Conservation (phyloP, 257 asterid genomes). For the Dorcoceras hygrometricum region DNA sequence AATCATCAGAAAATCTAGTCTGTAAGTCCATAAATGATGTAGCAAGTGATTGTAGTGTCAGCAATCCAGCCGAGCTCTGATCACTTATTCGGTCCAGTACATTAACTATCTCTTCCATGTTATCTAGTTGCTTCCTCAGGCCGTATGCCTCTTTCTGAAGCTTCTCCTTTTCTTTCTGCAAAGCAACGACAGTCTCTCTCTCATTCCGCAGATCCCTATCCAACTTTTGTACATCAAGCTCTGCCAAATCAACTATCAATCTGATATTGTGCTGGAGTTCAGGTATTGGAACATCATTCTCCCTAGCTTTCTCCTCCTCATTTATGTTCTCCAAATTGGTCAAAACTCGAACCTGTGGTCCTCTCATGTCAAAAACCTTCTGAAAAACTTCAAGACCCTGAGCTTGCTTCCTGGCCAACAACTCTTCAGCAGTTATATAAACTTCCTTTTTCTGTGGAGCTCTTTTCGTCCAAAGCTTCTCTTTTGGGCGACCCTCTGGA, state of each 20-base stretch:
- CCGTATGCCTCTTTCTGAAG: slow-evolving; percentile 53
- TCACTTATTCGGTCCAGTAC: slow-evolving; percentile 57
- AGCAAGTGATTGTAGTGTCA: slow-evolving; percentile 72
- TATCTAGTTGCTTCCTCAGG: slow-evolving; percentile 66
- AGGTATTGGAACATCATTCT: slow-evolving; percentile 79
- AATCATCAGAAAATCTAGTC: slow-evolving; percentile 54
- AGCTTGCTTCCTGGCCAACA: slow-evolving; percentile 74
- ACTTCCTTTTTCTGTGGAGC: slow-evolving; percentile 50
- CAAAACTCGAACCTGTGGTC: slow-evolving; percentile 90
- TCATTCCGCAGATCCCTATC: slow-evolving; percentile 80
- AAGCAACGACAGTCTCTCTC: slow-evolving; percentile 76
- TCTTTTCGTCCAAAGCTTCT: slow-evolving; percentile 77
- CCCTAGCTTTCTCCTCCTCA: slow-evolving; percentile 75
- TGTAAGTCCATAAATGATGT: slow-evolving; percentile 59
- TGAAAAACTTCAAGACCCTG: slow-evolving; percentile 70
- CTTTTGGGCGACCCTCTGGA: slow-evolving; percentile 42
- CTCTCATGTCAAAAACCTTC: slow-evolving; percentile 94
- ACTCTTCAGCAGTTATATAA: slow-evolving; percentile 70
- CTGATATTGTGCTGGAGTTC: slow-evolving; percentile 87
- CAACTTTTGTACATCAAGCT: slow-evolving; percentile 74
- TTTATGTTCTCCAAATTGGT: slow-evolving; percentile 82
- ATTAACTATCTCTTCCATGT: slow-evolving; percentile 53
- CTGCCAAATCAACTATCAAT: slow-evolving; percentile 68
- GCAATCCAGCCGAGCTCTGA: slow-evolving; percentile 53
- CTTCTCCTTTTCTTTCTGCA: slow-evolving; percentile 81